These are phyloP conservation scores for Saccharomyces jurei DNA, from an alignment of 805 yeast genomes.

Conservation along the genomic window DNA sequence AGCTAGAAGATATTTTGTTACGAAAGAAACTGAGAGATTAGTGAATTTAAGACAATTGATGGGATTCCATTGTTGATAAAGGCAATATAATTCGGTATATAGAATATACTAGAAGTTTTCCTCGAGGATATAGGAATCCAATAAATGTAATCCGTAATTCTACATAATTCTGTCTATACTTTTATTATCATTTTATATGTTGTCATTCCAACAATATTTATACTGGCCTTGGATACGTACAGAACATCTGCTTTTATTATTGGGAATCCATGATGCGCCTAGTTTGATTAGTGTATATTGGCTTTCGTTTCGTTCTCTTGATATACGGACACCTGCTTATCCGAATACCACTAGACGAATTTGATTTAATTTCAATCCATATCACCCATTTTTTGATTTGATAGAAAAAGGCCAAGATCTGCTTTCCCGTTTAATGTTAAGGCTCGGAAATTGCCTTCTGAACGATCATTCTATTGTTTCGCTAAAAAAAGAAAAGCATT, in stretches of 20 bases:
- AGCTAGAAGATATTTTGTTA: too few species aligned
- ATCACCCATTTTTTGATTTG: not conserved
- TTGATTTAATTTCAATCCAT: not conserved
- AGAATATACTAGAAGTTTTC: too few species aligned
- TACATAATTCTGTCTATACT: too few species aligned
- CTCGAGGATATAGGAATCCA: too few species aligned
- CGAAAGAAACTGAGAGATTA: too few species aligned
- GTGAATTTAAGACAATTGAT: too few species aligned
- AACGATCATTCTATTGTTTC: not conserved
- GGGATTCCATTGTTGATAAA: not conserved
- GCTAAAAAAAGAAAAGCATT: not conserved
- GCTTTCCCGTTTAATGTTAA: not conserved
- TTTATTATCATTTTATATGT: too few species aligned
- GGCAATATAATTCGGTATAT: not conserved
- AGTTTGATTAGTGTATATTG: not conserved
- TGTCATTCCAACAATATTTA: too few species aligned
- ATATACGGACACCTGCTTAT: not conserved
- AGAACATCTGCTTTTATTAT: too few species aligned
- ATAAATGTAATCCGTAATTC: too few species aligned
- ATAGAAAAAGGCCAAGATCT: not conserved
- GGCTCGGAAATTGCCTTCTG: not conserved
- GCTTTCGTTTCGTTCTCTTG: not conserved
- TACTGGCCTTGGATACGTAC: too few species aligned
- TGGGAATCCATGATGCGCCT: too few species aligned
- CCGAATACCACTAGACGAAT: not conserved